Conservation (phyloP, 1,284 basidiomycete genomes). For the Microstroma glucosiphilum region DNA sequence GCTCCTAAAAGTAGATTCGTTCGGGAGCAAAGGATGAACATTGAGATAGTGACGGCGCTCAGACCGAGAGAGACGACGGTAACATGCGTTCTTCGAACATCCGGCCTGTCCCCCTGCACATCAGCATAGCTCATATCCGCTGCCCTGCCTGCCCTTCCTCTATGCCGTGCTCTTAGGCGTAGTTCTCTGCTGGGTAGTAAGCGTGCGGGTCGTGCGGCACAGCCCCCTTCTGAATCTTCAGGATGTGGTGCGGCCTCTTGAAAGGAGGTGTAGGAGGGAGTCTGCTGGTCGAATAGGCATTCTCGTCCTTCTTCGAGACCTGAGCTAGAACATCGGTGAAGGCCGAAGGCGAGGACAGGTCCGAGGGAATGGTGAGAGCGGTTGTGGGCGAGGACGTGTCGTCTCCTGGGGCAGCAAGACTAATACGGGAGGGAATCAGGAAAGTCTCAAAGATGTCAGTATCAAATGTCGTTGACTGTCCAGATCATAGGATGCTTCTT, state of each 20-base stretch:
- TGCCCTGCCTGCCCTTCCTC: too few relatives aligned
- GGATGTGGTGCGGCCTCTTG: constrained; percentile 40
- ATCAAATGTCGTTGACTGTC: too few relatives aligned
- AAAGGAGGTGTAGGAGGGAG: constrained; percentile 47
- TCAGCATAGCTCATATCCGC: too few relatives aligned
- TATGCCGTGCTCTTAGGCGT: too few relatives aligned
- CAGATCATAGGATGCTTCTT: too few relatives aligned
- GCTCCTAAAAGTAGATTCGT: too few relatives aligned
- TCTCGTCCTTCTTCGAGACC: constrained; percentile 29
- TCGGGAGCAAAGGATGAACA: too few relatives aligned
- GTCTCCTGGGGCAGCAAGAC: constrained; percentile 34
- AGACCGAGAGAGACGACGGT: too few relatives aligned
- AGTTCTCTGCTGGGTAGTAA: constrained; percentile 37
- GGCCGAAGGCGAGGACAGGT: constrained; percentile 43
- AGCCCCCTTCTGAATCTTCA: constrained; percentile 46
- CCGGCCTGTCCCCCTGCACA: too few relatives aligned
- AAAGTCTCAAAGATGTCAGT: too few relatives aligned
- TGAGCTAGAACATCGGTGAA: constrained; percentile 49
- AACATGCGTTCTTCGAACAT: too few relatives aligned
- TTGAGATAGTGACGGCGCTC: too few relatives aligned
- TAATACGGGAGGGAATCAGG: background rate
- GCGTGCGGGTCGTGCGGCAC: constrained; percentile 42
- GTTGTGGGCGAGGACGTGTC: constrained; percentile 23
- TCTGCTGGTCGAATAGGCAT: constrained; percentile 36
- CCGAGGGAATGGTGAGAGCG: constrained; percentile 39